Conservation (phyloP, 345 rosid genomes). For the Brassica rapa region DNA sequence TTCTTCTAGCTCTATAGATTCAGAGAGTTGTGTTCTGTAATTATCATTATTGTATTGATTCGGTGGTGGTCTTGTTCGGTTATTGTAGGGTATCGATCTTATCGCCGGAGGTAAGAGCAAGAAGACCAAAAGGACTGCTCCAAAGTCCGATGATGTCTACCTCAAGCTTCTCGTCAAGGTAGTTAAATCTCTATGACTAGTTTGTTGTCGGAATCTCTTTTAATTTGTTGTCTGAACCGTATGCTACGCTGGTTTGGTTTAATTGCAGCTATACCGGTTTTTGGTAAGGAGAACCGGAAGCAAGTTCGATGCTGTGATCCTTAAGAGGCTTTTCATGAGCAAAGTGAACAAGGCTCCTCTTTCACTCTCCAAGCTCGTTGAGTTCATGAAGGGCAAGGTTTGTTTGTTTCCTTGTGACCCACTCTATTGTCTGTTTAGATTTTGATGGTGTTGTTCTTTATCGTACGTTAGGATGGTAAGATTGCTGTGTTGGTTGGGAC, state of each 20-base stretch:
- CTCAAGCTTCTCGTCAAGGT: slow-evolving; percentile 98
- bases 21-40: not conserved
- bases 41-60: not conserved
- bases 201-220: not conserved
- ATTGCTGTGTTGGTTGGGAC: slow-evolving; percentile 85
- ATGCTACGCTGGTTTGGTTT: not conserved
- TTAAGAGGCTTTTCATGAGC: slow-evolving; percentile 96
- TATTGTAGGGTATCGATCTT: slow-evolving; percentile 82
- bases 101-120: slow-evolving; percentile 93
- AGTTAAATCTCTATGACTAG: not conserved
- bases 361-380: slow-evolving; percentile 71
- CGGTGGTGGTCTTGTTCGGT: not conserved
- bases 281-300: slow-evolving; percentile 86
- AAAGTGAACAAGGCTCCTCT: slow-evolving; percentile 86
- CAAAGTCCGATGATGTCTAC: slow-evolving; percentile 88
- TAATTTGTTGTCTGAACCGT: not conserved
- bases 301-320: slow-evolving; percentile 87
- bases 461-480: slow-evolving; percentile 54
- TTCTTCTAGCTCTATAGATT: slow-evolving; percentile 8
- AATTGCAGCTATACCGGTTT: slow-evolving; percentile 72
- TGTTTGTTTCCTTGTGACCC: not conserved
- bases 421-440: not conserved
- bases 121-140: slow-evolving; percentile 81
- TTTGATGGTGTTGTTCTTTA: not conserved
- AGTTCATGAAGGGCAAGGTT: slow-evolving; percentile 75